A percentile compares a stretch with the other conserved stretches of the same genome.
Evolutionary conservation across 2,329 filamentous ascomycete genomes (phyloP).

Genomic region (Verticillium nubilum): DNA sequence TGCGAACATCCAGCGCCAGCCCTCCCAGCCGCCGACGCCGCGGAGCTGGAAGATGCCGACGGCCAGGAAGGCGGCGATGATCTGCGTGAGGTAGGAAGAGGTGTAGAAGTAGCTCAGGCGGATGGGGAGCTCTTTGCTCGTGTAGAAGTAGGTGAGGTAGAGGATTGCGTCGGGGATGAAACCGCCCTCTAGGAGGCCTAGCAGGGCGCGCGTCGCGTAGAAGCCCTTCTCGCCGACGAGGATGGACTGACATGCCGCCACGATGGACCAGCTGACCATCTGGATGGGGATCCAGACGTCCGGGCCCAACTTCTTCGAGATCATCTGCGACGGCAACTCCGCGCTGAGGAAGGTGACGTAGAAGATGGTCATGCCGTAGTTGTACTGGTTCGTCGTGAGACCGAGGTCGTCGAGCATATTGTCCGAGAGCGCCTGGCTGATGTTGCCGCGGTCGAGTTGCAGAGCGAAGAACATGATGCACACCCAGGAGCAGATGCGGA

Average conservation of each 20-base stretch:
- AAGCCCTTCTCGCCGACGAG: conserved; percentile 21
- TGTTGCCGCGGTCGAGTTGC: conserved; percentile 29
- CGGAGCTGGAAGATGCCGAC: conserved; percentile 48
- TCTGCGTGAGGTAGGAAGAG: conserved; percentile 45
- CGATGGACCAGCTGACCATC: conserved; percentile 29
- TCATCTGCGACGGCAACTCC: conserved; percentile 48
- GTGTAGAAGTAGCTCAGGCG: conserved; percentile 64
- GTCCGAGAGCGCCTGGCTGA: conserved; percentile 27
- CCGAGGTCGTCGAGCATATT: conserved; percentile 22
- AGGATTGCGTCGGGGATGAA: conserved; percentile 45
- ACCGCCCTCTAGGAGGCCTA: conserved; percentile 50
- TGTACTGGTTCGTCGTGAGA: conserved; percentile 36
- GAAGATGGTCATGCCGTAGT: conserved; percentile 44
- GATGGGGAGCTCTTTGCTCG: conserved; percentile 56
- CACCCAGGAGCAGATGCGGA: conserved; percentile 31
- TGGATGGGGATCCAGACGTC: conserved; percentile 43
- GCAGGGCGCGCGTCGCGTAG: conserved; percentile 24
- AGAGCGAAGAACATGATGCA: conserved; percentile 28
- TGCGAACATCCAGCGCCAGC: conserved; percentile 47
- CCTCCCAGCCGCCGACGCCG: conserved; percentile 41
- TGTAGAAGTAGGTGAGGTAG: conserved; percentile 63
- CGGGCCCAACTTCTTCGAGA: conserved; percentile 44
- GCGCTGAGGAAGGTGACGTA: conserved; percentile 42
- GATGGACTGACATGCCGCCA: conserved; percentile 25
- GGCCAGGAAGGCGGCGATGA: conserved; percentile 46